phyloP scores from a whole-genome alignment of 805 yeast species.

The Sungouiella blattae region DNA sequence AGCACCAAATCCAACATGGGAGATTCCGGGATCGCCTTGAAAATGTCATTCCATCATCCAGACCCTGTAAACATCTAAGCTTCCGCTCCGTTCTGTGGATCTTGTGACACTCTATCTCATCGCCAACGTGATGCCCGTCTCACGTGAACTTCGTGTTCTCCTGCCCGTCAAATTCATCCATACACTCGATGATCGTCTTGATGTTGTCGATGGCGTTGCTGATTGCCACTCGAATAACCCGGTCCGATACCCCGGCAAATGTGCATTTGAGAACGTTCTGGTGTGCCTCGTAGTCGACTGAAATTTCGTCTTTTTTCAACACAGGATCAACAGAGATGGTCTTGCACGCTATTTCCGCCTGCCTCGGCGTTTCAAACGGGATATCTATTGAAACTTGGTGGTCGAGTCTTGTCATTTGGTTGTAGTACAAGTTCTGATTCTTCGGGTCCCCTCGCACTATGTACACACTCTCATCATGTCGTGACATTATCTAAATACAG shows the following conservation, averaged over 20 bases:
- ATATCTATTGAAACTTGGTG: slow-evolving; percentile 40
- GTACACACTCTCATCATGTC: too few relatives aligned
- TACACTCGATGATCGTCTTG: slow-evolving; percentile 73
- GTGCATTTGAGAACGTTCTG: slow-evolving; percentile 38
- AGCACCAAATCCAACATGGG: too few relatives aligned
- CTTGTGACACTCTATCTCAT: too few relatives aligned
- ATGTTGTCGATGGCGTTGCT: slow-evolving; percentile 75
- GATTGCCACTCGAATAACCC: slow-evolving; percentile 80
- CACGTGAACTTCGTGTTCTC: slow-evolving; percentile 18
- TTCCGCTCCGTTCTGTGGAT: too few relatives aligned
- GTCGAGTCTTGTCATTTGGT: slow-evolving; percentile 6
- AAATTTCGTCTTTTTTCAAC: slow-evolving; percentile 64
- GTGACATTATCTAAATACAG: neutral
- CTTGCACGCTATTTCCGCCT: slow-evolving; percentile 61
- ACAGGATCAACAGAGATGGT: slow-evolving; percentile 77
- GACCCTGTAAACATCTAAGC: too few relatives aligned
- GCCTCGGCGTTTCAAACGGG: slow-evolving; percentile 59
- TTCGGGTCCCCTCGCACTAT: too few relatives aligned
- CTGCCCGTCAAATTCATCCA: slow-evolving; percentile 62
- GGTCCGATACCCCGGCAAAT: slow-evolving; percentile 63
- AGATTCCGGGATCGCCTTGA: too few relatives aligned
- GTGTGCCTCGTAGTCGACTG: slow-evolving; percentile 39
- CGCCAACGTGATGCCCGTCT: too few relatives aligned
- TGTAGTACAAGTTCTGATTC: too few relatives aligned
- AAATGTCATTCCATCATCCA: too few relatives aligned